Evolutionary conservation across 2,329 filamentous ascomycete genomes (phyloP), one percentile per base, ranked within the genome.

Genomic region (Zalaria sp.): DNA sequence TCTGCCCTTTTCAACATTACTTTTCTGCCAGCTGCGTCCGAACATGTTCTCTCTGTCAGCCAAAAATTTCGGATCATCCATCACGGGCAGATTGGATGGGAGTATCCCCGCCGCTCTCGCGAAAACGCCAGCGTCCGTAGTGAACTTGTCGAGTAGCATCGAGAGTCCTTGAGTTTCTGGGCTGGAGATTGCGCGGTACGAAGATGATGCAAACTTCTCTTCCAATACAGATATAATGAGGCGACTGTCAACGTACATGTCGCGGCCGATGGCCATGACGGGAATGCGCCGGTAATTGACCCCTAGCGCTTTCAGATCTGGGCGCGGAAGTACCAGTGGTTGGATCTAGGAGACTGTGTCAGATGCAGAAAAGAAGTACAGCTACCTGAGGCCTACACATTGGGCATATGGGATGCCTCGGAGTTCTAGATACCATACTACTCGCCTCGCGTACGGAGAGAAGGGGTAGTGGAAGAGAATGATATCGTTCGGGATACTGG

Each of bases 271-370:
- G 25, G 75, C 62, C 39, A 85, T 59, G 39, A 85, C 53, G 1
- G 81, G 81, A 43, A 84, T 83, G 43, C 81, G 78, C 3, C 81
- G 72, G 60, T 87, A 80, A 5, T 66, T 62, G 42, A 84, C 67
- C 26, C 77, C 78, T 9, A 86, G 67, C 1, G 64, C 62, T 11
- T 63, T 58, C 9, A 84, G 54, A 54, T 83, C 78, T 1, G 79
- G 78, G 26, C 81, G 75, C 5, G 81, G 81, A 54, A 84, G 65
- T 29, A 72, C 68, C 3, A 66, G 62, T 0, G 81, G 78, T 75
- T 85, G 80, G 39, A 77, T 58, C 78, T 55, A 38, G 26, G 7
- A 35, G 32, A 9, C 27, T 37, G 35, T 48, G 18, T 18, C 18
- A 18, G 18, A 18, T 18, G 18, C 18, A 18, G 18, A n/a, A 26